phyloP scores from a whole-genome alignment of 1,284 basidiomycete species.

The Thelephora terrestris region DNA sequence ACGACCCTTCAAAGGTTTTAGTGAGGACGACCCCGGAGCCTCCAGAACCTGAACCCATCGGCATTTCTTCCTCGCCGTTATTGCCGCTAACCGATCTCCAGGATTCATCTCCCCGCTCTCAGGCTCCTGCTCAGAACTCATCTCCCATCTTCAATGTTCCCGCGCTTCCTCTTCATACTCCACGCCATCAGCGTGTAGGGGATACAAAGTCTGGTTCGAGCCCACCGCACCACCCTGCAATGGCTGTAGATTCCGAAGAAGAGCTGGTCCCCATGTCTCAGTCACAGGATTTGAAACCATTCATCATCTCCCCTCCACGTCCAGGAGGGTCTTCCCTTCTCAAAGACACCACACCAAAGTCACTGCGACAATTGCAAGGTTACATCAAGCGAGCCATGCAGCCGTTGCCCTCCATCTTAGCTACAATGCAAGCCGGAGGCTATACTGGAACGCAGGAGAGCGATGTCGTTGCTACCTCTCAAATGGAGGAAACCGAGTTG shows the following conservation, averaged over 20 bases:
- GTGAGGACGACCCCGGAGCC: too few species aligned
- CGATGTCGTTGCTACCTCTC: background rate
- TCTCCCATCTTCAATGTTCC: background rate
- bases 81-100: too few species aligned
- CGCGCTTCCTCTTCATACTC: background rate
- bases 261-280: background rate
- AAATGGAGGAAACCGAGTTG: background rate
- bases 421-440: background rate
- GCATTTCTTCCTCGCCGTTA: too few species aligned
- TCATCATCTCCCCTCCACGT: background rate
- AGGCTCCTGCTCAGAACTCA: too few species aligned
- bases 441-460: background rate
- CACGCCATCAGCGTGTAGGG: background rate
- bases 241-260: background rate
- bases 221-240: background rate
- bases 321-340: background rate
- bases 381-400: background rate
- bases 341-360: background rate
- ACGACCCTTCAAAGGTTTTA: too few species aligned
- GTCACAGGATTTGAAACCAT: background rate
- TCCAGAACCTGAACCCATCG: too few species aligned
- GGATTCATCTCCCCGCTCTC: too few species aligned
- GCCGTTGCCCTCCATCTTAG: background rate
- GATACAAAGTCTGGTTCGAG: background rate
- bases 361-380: background rate